Conservation (phyloP, 1,139 yeast species). For the Debaryomycetaceae sp. region DNA sequence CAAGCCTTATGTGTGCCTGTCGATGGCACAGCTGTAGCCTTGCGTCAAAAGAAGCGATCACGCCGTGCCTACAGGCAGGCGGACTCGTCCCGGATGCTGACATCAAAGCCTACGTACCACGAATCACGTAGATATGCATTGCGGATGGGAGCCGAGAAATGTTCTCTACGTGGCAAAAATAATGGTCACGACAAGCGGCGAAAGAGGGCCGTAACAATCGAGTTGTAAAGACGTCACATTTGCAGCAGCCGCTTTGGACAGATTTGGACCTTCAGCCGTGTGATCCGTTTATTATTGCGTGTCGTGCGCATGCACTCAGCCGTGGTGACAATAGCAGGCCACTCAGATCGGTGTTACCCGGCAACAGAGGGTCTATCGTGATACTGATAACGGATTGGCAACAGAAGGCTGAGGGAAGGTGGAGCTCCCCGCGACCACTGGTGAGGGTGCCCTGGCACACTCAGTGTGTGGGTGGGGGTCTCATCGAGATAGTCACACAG, state of each 20-base stretch:
- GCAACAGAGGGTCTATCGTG: neutral
- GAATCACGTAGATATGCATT: neutral
- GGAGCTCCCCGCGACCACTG: neutral
- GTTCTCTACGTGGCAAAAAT: neutral
- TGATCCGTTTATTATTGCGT: neutral
- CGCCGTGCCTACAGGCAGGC: neutral
- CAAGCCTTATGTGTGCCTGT: neutral
- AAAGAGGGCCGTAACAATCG: neutral
- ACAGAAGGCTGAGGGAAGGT: neutral
- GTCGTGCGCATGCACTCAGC: neutral
- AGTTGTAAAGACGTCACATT: neutral
- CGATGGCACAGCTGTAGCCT: neutral
- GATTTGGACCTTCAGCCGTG: neutral
- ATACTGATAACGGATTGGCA: too few species aligned
- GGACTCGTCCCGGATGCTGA: neutral
- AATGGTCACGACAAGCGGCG: neutral
- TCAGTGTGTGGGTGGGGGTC: too few species aligned
- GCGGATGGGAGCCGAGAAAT: neutral
- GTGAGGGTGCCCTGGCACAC: too few species aligned
- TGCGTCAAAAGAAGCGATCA: neutral
- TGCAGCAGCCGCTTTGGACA: neutral
- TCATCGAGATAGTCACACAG: too few species aligned
- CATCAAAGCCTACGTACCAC: neutral
- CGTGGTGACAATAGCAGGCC: neutral
- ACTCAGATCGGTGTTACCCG: neutral